Evolutionary conservation across 2,329 filamentous ascomycete genomes (phyloP).

Genomic region (Aspergillus novoparasiticus): DNA sequence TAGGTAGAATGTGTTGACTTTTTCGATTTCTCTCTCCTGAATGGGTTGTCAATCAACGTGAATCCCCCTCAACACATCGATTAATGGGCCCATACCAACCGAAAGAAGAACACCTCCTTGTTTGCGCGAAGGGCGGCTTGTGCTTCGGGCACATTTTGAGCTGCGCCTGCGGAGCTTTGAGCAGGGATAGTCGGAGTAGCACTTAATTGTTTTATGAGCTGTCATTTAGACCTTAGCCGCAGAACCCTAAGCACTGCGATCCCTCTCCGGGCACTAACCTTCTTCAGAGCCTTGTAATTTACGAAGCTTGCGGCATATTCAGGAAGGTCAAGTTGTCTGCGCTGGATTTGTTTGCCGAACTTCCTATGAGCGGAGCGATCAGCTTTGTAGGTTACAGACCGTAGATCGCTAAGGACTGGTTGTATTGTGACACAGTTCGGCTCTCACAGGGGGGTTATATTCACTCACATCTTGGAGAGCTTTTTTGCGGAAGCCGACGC

Average conservation of each 20-base stretch:
- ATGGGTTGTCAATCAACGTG: constrained; percentile 13
- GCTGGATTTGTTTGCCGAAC: constrained; percentile 99
- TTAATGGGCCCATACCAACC: constrained; percentile 66
- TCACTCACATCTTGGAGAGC: constrained; percentile 26
- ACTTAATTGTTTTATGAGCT: constrained; percentile 98
- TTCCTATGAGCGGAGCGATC: constrained; percentile 66
- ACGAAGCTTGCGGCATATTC: constrained; percentile 99
- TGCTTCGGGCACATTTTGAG: constrained; percentile 64
- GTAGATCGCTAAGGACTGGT: background rate
- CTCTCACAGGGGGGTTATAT: background rate
- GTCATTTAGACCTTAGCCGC: constrained; percentile 36
- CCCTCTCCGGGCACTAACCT: constrained; percentile 60
- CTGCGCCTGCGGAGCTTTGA: constrained; percentile 60
- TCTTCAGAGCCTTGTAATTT: constrained; percentile 98
- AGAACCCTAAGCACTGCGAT: background rate
- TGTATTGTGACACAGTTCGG: too few relatives aligned
- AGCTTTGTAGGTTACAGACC: constrained; percentile 6
- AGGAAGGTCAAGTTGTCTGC: constrained; percentile 96
- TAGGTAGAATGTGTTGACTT: constrained; percentile 96
- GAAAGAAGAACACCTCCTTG: constrained; percentile 98
- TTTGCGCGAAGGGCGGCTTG: constrained; percentile 91
- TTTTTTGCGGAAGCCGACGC: constrained; percentile 10
- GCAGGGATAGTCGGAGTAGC: constrained; percentile 82
- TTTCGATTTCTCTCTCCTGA: constrained; percentile 95
- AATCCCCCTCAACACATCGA: background rate